Evolutionary conservation across 345 rosid genomes (phyloP).

Genomic region (Eucalyptus camaldulensis): DNA sequence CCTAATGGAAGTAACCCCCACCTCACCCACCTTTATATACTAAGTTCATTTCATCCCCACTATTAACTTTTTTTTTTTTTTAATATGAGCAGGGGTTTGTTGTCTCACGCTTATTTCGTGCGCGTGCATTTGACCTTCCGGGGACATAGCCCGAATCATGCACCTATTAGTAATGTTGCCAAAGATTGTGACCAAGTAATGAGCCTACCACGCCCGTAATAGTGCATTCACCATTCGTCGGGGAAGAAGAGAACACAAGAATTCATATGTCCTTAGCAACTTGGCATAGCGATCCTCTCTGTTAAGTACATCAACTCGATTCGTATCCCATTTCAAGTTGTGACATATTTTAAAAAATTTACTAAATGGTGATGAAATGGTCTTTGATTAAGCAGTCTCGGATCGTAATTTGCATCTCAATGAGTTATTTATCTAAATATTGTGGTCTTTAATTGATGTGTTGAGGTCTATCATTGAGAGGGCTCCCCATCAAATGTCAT

Average conservation of each 20-base stretch:
- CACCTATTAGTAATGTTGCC: not conserved
- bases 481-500: not conserved
- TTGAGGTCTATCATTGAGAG: not conserved
- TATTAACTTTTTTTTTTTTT: not conserved
- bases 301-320: not conserved
- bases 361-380: not conserved
- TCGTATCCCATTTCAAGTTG: not conserved
- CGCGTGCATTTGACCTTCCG: not conserved
- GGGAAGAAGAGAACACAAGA: not conserved
- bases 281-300: not conserved
- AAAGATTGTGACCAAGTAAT: not conserved
- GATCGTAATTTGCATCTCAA: not conserved
- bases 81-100: not conserved
- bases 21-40: constrained; percentile 42
- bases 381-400: not conserved
- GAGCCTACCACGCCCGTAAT: not conserved
- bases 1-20: not conserved
- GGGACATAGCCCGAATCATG: not conserved
- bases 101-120: not conserved
- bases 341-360: not conserved
- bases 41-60: not conserved
- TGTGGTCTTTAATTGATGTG: not conserved
- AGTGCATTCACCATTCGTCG: not conserved
- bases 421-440: not conserved
- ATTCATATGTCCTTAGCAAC: not conserved